Conservation (phyloP, 2,329 filamentous ascomycete species). For the Trichophyton simii region DNA sequence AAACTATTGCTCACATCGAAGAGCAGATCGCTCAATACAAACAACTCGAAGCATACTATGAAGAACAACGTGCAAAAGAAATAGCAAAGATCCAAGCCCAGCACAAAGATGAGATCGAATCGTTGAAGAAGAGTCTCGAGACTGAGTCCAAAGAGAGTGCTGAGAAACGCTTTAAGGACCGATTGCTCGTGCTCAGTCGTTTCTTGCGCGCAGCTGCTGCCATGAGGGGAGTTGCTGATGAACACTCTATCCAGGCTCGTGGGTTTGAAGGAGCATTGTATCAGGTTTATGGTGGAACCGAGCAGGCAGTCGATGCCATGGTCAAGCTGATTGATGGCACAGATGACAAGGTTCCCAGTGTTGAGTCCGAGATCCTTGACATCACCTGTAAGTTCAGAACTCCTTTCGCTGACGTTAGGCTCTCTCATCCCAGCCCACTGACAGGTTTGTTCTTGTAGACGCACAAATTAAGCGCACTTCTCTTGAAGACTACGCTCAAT, state of each 20-base stretch:
- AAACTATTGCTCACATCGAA: conserved; percentile 44
- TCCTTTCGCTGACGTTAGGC: neutral
- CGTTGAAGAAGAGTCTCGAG: conserved; percentile 38
- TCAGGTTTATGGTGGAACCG: conserved; percentile 51
- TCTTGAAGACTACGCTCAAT: conserved; percentile 30
- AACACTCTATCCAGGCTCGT: conserved; percentile 44
- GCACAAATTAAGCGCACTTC: conserved; percentile 41
- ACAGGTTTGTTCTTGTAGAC: conserved; percentile 25
- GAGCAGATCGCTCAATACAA: conserved; percentile 50
- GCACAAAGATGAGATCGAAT: conserved; percentile 45
- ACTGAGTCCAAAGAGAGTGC: conserved; percentile 37
- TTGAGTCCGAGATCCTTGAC: conserved; percentile 42
- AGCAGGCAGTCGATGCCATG: conserved; percentile 46
- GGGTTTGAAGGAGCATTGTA: conserved; percentile 53
- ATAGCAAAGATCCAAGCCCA: conserved; percentile 43
- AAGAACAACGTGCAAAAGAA: conserved; percentile 43
- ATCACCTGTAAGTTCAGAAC: conserved; percentile 40
- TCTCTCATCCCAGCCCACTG: neutral
- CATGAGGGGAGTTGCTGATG: conserved; percentile 47
- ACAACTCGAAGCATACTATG: conserved; percentile 47
- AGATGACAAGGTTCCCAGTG: conserved; percentile 45
- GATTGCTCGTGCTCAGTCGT: conserved; percentile 46
- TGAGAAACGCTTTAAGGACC: conserved; percentile 40
- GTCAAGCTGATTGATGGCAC: conserved; percentile 49
- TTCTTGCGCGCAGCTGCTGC: conserved; percentile 52